These are phyloP conservation scores for Brettanomyces bruxellensis DNA, from an alignment of 805 yeast genomes.

Conservation along the genomic window DNA sequence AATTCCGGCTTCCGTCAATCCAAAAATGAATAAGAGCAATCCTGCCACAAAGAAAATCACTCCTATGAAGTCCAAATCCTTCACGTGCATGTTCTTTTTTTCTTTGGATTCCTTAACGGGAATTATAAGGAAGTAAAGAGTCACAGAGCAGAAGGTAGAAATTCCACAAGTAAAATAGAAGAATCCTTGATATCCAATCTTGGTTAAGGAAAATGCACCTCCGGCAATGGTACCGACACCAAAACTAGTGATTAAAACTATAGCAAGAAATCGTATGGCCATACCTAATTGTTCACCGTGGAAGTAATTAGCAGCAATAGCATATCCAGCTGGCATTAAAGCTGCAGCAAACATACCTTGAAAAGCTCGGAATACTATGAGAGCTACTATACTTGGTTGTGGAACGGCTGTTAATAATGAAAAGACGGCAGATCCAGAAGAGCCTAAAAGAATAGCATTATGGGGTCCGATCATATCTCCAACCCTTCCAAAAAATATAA, in stretches of 20 bases:
- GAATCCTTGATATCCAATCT: conserved; percentile 31
- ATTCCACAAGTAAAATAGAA: conserved; percentile 30
- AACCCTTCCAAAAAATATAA: conserved; percentile 32
- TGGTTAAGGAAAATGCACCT: conserved; percentile 32
- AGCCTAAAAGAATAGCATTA: conserved; percentile 19
- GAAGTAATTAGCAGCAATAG: conserved; percentile 16
- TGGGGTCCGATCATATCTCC: conserved; percentile 35
- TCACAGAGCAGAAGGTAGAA: conserved; percentile 10
- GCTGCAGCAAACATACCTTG: conserved; percentile 37
- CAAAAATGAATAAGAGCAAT: conserved; percentile 30
- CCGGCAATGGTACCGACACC: conserved; percentile 35
- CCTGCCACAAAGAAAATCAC: conserved; percentile 26
- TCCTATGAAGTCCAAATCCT: conserved; percentile 29
- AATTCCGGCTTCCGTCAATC: conserved; percentile 37
- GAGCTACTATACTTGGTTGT: conserved; percentile 21
- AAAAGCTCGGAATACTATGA: conserved; percentile 34
- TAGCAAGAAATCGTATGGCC: conserved; percentile 10
- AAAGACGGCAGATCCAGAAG: conserved; percentile 11
- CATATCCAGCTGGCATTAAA: conserved; percentile 25
- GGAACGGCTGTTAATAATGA: conserved; percentile 28
- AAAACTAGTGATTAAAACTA: conserved; percentile 20
- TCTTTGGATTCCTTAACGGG: conserved; percentile 21
- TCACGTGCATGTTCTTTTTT: conserved; percentile 11
- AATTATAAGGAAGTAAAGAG: conserved; percentile 18
- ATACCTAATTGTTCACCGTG: conserved; percentile 8